These are phyloP conservation scores for Yamadazyma dushanensis DNA, from an alignment of 1,139 yeast species.

Conservation along the genomic window DNA sequence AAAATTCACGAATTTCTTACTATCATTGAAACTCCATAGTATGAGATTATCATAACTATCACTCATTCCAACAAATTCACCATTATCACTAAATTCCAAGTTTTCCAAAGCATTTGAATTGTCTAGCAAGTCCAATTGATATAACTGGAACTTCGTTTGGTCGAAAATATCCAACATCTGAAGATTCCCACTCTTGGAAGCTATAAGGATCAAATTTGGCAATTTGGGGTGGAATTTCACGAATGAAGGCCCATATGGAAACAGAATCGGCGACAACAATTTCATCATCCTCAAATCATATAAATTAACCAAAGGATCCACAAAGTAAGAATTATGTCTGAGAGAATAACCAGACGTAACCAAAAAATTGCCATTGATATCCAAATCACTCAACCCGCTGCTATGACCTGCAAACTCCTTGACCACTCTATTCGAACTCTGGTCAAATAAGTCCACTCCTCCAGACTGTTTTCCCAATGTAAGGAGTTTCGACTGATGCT, in stretches of 20 bases:
- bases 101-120: constrained; percentile 43
- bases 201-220: constrained; percentile 74
- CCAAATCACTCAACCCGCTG: constrained; percentile 75
- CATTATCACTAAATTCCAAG: constrained; percentile 72
- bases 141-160: constrained; percentile 63
- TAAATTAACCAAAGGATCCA: constrained; percentile 81
- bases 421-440: constrained; percentile 52
- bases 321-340: constrained; percentile 39
- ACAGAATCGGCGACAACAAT: constrained; percentile 78
- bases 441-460: constrained; percentile 74
- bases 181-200: constrained; percentile 76
- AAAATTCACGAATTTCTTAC: constrained; percentile 45
- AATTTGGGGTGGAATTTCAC: constrained; percentile 85
- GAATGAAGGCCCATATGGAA: constrained; percentile 87
- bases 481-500: constrained; percentile 41
- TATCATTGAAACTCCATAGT: constrained; percentile 64
- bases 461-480: constrained; percentile 73
- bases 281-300: constrained; percentile 77
- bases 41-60: constrained; percentile 68
- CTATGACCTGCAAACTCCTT: constrained; percentile 72
- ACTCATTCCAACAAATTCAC: constrained; percentile 71
- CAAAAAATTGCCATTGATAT: constrained; percentile 70
- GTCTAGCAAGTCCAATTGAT: constrained; percentile 54
- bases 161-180: constrained; percentile 84
- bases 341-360: constrained; percentile 82